These are phyloP conservation scores for Ogataea trehaloabstinens DNA, from an alignment of 805 yeast species.

Conservation along the genomic window DNA sequence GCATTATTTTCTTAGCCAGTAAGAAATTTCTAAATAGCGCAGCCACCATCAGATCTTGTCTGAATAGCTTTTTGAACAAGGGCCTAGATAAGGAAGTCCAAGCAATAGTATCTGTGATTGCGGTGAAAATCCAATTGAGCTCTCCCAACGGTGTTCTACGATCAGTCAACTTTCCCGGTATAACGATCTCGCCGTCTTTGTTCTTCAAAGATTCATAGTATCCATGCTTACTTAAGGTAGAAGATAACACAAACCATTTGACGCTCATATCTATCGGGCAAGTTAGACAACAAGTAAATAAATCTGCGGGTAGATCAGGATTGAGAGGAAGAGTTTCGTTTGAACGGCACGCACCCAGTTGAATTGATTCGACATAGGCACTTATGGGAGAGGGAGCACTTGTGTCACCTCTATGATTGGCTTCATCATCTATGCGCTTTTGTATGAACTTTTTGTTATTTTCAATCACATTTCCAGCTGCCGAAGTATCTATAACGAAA, in stretches of 20 bases:
- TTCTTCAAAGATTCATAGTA: slow-evolving; percentile 49
- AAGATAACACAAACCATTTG: slow-evolving; percentile 86
- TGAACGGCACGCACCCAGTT: slow-evolving; percentile 86
- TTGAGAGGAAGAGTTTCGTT: slow-evolving; percentile 88
- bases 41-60: slow-evolving; percentile 96
- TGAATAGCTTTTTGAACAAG: slow-evolving; percentile 80
- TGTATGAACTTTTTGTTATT: slow-evolving; percentile 89
- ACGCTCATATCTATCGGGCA: slow-evolving; percentile 94
- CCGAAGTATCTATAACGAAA: slow-evolving; percentile 90
- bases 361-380: slow-evolving; percentile 82
- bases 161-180: slow-evolving; percentile 90
- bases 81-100: slow-evolving; percentile 92
- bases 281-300: slow-evolving; percentile 92
- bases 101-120: slow-evolving; percentile 96
- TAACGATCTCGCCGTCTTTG: slow-evolving; percentile 56
- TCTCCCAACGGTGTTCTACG: slow-evolving; percentile 95
- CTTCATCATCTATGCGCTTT: slow-evolving; percentile 83
- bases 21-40: slow-evolving; percentile 91
- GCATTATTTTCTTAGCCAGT: slow-evolving; percentile 91
- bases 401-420: slow-evolving; percentile 52
- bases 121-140: slow-evolving; percentile 95
- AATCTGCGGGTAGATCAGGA: slow-evolving; percentile 93
- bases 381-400: slow-evolving; percentile 60
- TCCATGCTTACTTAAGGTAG: slow-evolving; percentile 54
- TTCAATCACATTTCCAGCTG: slow-evolving; percentile 89